Evolutionary conservation across 192 early-diverging fungal species (phyloP), one percentile per base, ranked within the genome.

Genomic region (Rhizophagus clarus): DNA sequence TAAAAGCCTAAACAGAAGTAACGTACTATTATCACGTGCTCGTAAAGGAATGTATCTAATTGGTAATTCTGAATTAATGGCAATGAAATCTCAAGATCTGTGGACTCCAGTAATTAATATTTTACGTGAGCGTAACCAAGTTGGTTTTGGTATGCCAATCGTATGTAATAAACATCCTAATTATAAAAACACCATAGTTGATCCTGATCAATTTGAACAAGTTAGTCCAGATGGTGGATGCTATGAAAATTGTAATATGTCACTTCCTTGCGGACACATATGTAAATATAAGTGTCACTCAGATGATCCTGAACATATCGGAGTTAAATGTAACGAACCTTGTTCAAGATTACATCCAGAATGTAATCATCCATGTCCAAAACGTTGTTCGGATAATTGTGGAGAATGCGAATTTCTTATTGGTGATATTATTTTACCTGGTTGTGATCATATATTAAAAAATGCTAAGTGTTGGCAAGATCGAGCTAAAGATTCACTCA

Each of bases 41-140:
- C 72, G 87, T 47, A 88, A 91, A 76, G 90, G 90, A 6, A 87
- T 91, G 87, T 91, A 82, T 47, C 73, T 91, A 12, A 56, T 91
- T 26, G 90, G 90, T 3, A 87, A 90, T 32, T 79, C 86, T 1
- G 37, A 61, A 0, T 73, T 90, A 1, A 84, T 90, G 77, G 66
- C 49, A 40, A 51, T 70, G 2, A 37, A 79, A 26, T 69, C 77
- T 15, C 0, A 56, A 20, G 26, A 68, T 4, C 80, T 87, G 8
- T 90, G 89, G 89, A 74, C 80, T 42, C 63, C 37, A 0, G 81
- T 90, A 17, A 82, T 90, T 9, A 15, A 82, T 3, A 79, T 85
- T 17, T 71, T 89, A 12, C 51, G 77, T 0, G n/a, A 60, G 3
- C 34, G 83, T 26, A 85, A 80, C 2, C 71, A 80, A 28, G 32